Evolutionary conservation across 345 rosid species (phyloP).

Genomic region (Bruguiera gymnorhiza): DNA sequence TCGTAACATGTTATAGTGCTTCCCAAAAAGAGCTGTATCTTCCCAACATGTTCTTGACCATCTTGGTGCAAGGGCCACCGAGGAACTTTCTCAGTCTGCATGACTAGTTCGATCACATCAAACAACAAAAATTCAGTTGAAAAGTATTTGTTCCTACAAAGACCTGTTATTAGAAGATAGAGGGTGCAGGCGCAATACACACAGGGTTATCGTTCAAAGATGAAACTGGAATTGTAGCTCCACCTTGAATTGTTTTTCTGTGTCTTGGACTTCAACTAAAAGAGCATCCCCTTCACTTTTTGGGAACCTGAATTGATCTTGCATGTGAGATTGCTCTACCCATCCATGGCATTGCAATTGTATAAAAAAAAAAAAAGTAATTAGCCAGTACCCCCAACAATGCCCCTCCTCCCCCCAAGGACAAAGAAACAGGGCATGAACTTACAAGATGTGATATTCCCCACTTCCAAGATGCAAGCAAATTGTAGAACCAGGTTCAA

Average conservation of each 20-base stretch:
- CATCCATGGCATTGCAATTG: neutral
- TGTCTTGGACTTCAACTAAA: conserved; percentile 75
- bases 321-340: conserved; percentile 20
- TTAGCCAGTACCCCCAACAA: too few species aligned
- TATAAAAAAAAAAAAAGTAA: neutral
- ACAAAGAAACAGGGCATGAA: conserved; percentile 9
- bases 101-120: neutral
- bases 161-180: conserved; percentile 1
- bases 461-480: conserved; percentile 81
- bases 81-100: conserved; percentile 64
- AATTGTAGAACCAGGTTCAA: conserved; percentile 50
- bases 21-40: conserved; percentile 78
- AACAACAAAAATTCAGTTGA: neutral
- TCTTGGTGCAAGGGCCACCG: conserved; percentile 91
- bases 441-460: conserved; percentile 87
- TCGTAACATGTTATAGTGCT: conserved; percentile 64
- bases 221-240: conserved; percentile 61
- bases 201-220: conserved; percentile 68
- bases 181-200: conserved; percentile 20
- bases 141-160: neutral
- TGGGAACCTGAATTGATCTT: conserved; percentile 56
- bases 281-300: conserved; percentile 79
- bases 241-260: conserved; percentile 59
- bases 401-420: too few species aligned
- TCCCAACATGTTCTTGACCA: conserved; percentile 91